Conservation (phyloP, 371 early-diverging fungal species). For the Basidiobolus meristosporus region DNA sequence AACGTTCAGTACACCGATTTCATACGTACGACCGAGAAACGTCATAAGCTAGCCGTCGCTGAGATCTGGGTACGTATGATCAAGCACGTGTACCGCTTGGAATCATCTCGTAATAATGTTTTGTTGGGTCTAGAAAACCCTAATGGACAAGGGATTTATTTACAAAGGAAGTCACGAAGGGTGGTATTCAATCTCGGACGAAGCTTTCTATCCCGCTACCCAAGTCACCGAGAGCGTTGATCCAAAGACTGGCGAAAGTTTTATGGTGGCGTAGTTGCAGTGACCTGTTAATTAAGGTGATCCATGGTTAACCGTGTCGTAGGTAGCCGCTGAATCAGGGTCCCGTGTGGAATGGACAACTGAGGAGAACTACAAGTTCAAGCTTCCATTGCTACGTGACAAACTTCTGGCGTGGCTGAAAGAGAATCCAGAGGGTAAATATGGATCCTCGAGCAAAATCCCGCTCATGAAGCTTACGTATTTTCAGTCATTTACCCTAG, state of each 20-base stretch:
- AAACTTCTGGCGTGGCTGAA: constrained; percentile 47
- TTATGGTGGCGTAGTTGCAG: constrained; percentile 16
- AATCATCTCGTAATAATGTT: background rate
- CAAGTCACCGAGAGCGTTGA: constrained; percentile 51
- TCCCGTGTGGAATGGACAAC: constrained; percentile 70
- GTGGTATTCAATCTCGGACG: constrained; percentile 93
- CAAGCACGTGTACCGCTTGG: background rate
- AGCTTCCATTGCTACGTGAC: constrained; percentile 38
- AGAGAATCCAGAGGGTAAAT: constrained; percentile 23
- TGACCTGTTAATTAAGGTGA: background rate
- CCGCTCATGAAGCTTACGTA: background rate
- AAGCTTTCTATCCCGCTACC: constrained; percentile 64
- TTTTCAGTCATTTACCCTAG: constrained; percentile 36
- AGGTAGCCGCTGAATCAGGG: constrained; percentile 63
- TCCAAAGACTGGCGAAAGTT: constrained; percentile 27
- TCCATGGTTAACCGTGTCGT: background rate
- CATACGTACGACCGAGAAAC: constrained; percentile 69
- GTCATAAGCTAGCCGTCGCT: constrained; percentile 50
- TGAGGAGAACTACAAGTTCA: constrained; percentile 90
- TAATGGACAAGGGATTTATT: constrained; percentile 55
- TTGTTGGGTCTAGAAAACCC: constrained; percentile 15
- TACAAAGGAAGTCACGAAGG: constrained; percentile 86
- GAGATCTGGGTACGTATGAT: constrained; percentile 42
- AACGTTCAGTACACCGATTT: constrained; percentile 62
- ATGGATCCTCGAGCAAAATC: background rate